phyloP scores from a whole-genome alignment of 129 eudicot genomes.

The Smallanthus sonchifolius region DNA sequence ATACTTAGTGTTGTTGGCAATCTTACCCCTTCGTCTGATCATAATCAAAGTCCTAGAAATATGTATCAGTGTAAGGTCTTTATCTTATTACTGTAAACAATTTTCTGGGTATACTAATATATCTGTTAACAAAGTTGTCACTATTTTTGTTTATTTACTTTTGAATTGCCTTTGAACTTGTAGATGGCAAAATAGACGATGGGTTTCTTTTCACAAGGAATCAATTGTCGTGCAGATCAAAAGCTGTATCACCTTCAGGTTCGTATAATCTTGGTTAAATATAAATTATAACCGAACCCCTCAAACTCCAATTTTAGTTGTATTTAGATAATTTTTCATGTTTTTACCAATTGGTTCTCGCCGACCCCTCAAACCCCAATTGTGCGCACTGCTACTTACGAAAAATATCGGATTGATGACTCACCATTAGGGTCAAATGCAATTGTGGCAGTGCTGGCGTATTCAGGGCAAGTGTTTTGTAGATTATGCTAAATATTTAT shows the following conservation, averaged over 20 bases:
- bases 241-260: constrained; percentile 98
- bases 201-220: constrained; percentile 87
- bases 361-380: constrained; percentile 98
- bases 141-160: neutral
- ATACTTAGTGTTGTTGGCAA: too few relatives aligned
- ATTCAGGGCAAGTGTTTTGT: constrained; percentile 62
- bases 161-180: constrained; percentile 11
- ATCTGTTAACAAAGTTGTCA: neutral
- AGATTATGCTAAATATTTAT: neutral
- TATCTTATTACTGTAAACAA: neutral
- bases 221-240: constrained; percentile 87
- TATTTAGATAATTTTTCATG: neutral
- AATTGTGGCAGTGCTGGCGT: constrained; percentile 94
- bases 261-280: constrained; percentile 9
- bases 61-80: constrained; percentile 98
- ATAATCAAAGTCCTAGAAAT: constrained; percentile 97
- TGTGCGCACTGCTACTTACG: constrained; percentile 79
- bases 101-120: neutral
- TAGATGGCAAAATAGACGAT: constrained; percentile 98
- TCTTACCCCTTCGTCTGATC: constrained; percentile 98
- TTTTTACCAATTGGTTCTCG: constrained; percentile 13
- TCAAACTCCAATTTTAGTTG: neutral
- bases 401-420: constrained; percentile 76
- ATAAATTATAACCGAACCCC: neutral
- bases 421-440: constrained; percentile 93